phyloP scores from a whole-genome alignment of 441 rosid species.

The Mallotus japonicus region DNA sequence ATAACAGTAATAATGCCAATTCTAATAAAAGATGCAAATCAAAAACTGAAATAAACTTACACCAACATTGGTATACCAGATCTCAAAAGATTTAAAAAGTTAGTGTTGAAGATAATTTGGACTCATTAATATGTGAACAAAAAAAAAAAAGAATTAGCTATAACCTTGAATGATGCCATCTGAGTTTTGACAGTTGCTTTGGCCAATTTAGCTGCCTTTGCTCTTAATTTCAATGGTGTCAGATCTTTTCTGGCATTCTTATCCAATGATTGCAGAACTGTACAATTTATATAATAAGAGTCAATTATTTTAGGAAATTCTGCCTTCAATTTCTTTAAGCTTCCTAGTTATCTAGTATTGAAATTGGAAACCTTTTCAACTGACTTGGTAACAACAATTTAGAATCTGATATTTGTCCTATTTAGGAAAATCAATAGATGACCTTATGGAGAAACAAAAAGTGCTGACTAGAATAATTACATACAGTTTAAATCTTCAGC shows the following conservation, averaged over 20 bases:
- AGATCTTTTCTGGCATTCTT: slow-evolving; percentile 78
- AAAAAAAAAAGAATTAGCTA: slow-evolving; percentile 3
- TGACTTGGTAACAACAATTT: not conserved
- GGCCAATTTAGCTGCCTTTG: slow-evolving; percentile 92
- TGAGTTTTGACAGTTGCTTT: slow-evolving; percentile 91
- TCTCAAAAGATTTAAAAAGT: slow-evolving; percentile 8
- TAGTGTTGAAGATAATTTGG: slow-evolving; percentile 3
- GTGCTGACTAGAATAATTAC: not conserved
- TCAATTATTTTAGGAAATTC: slow-evolving; percentile 26
- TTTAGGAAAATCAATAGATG: not conserved
- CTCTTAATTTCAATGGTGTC: slow-evolving; percentile 80
- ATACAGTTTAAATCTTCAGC: slow-evolving; percentile 1
- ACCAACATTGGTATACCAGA: not conserved
- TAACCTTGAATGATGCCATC: slow-evolving; percentile 95
- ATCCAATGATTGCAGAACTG: slow-evolving; percentile 96
- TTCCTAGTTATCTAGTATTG: not conserved
- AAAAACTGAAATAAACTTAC: slow-evolving; percentile 9
- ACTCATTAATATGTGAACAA: slow-evolving; percentile 8
- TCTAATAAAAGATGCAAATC: not conserved
- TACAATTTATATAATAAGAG: slow-evolving; percentile 35
- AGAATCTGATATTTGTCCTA: not conserved
- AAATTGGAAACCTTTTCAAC: not conserved
- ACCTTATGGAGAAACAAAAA: not conserved
- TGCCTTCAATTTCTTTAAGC: not conserved
- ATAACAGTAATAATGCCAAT: not conserved